Conservation (phyloP, 2,329 filamentous ascomycete species). For the Neonectria coccinea region DNA sequence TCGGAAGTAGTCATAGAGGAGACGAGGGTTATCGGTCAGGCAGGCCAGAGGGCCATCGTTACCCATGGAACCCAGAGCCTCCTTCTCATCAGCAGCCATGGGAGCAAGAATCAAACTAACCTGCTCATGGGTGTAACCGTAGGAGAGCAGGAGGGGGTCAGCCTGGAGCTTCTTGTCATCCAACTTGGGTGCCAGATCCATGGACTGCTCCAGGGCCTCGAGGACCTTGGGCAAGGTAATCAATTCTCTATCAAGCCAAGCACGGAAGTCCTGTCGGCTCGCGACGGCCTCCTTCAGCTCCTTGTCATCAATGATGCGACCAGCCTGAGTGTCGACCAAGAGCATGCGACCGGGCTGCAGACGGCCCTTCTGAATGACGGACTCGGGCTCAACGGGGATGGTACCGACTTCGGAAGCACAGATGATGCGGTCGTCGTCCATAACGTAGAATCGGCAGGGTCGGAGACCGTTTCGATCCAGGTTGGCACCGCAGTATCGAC, state of each 20-base stretch:
- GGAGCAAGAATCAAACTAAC: constrained; percentile 90
- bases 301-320: constrained; percentile 92
- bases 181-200: constrained; percentile 75
- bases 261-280: constrained; percentile 86
- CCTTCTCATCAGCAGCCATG: constrained; percentile 98
- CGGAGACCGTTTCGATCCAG: constrained; percentile 94
- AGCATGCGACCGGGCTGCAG: constrained; percentile 96
- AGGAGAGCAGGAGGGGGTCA: constrained; percentile 85
- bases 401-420: constrained; percentile 97
- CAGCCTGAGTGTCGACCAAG: constrained; percentile 88
- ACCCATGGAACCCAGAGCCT: constrained; percentile 96
- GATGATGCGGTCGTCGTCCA: constrained; percentile 96
- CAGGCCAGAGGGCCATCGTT: constrained; percentile 95
- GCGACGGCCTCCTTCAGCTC: constrained; percentile 92
- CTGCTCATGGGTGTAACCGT: constrained; percentile 96
- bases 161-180: constrained; percentile 81
- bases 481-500: constrained; percentile 96
- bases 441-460: constrained; percentile 96
- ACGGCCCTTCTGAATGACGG: constrained; percentile 90
- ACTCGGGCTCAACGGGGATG: constrained; percentile 90
- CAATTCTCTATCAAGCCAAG: constrained; percentile 89
- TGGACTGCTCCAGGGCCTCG: constrained; percentile 67
- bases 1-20: constrained; percentile 96
- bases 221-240: constrained; percentile 83
- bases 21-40: constrained; percentile 86